These are phyloP conservation scores for Verticillium alfalfae DNA, from an alignment of 2,329 filamentous ascomycete genomes.

Conservation along the genomic window DNA sequence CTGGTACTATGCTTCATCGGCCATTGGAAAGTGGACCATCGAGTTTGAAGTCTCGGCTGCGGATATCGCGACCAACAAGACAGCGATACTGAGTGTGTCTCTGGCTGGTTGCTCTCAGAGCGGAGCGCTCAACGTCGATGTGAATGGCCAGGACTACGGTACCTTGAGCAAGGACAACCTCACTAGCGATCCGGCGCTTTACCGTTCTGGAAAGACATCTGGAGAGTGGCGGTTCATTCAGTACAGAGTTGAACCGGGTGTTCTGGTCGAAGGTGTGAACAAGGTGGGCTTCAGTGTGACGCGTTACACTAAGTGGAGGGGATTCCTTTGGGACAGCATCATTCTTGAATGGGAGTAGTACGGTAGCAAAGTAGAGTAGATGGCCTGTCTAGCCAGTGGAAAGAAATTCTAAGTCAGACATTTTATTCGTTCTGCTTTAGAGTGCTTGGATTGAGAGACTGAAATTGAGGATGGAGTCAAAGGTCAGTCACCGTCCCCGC, in stretches of 20 bases:
- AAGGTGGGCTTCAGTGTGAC: constrained; percentile 6
- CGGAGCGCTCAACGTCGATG: constrained; percentile 4
- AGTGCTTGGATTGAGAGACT: too few relatives aligned
- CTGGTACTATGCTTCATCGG: constrained; percentile 38
- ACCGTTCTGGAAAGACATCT: constrained; percentile 7
- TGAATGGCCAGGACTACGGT: constrained; percentile 6
- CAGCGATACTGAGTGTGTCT: constrained; percentile 27
- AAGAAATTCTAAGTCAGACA: too few relatives aligned
- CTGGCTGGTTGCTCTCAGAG: constrained; percentile 29
- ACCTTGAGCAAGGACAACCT: constrained; percentile 6
- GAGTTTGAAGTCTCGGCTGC: constrained; percentile 10
- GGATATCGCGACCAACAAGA: constrained; percentile 7
- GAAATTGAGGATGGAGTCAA: too few relatives aligned
- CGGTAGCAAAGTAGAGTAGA: neutral
- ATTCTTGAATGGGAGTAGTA: constrained; percentile 6
- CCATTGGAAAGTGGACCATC: constrained; percentile 20
- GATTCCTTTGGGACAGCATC: constrained; percentile 10
- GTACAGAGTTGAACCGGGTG: constrained; percentile 4
- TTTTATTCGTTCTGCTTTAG: too few relatives aligned
- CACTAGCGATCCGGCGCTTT: constrained; percentile 7
- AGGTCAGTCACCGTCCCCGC: too few relatives aligned
- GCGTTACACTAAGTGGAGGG: constrained; percentile 7
- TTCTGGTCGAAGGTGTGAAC: constrained; percentile 4
- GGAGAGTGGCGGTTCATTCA: constrained; percentile 10
- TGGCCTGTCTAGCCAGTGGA: too few relatives aligned